phyloP scores from a whole-genome alignment of 2,329 filamentous ascomycete genomes.

The Sarocladium kiliense region DNA sequence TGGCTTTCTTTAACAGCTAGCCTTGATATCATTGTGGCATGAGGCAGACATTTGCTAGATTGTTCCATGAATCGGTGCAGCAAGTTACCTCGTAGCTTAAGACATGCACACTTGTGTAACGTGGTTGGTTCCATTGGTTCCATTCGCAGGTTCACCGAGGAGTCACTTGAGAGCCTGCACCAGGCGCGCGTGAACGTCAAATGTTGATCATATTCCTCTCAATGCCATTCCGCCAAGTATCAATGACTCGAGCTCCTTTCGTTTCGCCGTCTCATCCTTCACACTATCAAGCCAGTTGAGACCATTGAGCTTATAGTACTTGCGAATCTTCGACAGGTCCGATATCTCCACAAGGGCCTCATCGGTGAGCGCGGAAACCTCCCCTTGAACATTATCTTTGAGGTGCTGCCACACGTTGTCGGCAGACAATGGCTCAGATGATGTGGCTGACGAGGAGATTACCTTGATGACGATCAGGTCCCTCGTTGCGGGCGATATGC shows the following conservation, averaged over 20 bases:
- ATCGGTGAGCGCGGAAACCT: constrained; percentile 54
- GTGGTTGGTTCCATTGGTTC: too few relatives aligned
- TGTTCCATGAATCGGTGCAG: too few relatives aligned
- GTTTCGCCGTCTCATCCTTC: constrained; percentile 36
- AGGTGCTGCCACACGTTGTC: constrained; percentile 56
- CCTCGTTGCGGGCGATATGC: constrained; percentile 66
- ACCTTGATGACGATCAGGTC: constrained; percentile 80
- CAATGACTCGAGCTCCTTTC: constrained; percentile 59
- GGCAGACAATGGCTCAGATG: constrained; percentile 31
- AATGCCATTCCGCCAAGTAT: constrained; percentile 71
- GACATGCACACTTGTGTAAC: too few relatives aligned
- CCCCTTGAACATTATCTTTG: constrained; percentile 54
- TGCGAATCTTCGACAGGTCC: constrained; percentile 67
- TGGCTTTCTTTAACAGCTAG: background rate
- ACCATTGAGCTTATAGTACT: constrained; percentile 79
- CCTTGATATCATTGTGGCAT: too few relatives aligned
- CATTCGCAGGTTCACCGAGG: too few relatives aligned
- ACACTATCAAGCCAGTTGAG: constrained; percentile 44
- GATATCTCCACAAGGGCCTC: constrained; percentile 51
- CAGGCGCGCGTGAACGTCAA: background rate
- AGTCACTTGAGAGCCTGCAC: too few relatives aligned
- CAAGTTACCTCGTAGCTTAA: too few relatives aligned
- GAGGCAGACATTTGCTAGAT: too few relatives aligned
- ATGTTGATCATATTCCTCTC: constrained; percentile 30
- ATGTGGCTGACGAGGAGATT: constrained; percentile 25